These are phyloP conservation scores for Trichoderma koningii DNA, from an alignment of 2,329 filamentous ascomycete species.

Conservation along the genomic window DNA sequence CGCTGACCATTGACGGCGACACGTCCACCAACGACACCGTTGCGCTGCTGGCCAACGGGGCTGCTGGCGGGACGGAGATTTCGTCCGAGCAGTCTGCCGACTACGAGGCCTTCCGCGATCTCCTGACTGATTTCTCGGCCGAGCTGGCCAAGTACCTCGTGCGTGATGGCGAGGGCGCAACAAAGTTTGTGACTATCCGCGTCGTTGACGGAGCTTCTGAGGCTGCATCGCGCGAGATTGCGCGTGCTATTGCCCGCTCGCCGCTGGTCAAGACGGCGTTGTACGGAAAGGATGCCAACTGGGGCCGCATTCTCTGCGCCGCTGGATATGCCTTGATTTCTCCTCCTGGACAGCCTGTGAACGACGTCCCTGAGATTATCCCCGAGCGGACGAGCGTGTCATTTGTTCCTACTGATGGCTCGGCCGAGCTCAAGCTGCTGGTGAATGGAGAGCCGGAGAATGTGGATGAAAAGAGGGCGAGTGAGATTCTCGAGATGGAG, in stretches of 20 bases:
- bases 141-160: conserved; percentile 91
- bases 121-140: conserved; percentile 76
- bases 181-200: conserved; percentile 94
- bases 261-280: conserved; percentile 96
- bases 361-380: conserved; percentile 64
- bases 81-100: conserved; percentile 57
- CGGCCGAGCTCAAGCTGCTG: conserved; percentile 71
- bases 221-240: conserved; percentile 73
- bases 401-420: conserved; percentile 77
- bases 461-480: conserved; percentile 75
- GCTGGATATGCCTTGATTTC: conserved; percentile 76
- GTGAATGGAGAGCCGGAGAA: conserved; percentile 78
- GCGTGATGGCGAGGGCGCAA: conserved; percentile 94
- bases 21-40: conserved; percentile 98
- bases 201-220: conserved; percentile 73
- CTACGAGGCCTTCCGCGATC: conserved; percentile 68
- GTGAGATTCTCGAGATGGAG: conserved; percentile 75
- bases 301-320: conserved; percentile 94
- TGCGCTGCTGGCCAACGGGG: conserved; percentile 91
- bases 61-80: conserved; percentile 72
- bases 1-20: conserved; percentile 95
- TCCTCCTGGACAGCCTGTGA: conserved; percentile 57
- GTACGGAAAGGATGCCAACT: conserved; percentile 97
- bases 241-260: conserved; percentile 84
- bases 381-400: conserved; percentile 75